A percentile compares a stretch with the other conserved stretches of the same genome.
These are phyloP conservation scores for Elsinoe perseae DNA, from an alignment of 2,329 filamentous ascomycete species.

Conservation along the genomic window DNA sequence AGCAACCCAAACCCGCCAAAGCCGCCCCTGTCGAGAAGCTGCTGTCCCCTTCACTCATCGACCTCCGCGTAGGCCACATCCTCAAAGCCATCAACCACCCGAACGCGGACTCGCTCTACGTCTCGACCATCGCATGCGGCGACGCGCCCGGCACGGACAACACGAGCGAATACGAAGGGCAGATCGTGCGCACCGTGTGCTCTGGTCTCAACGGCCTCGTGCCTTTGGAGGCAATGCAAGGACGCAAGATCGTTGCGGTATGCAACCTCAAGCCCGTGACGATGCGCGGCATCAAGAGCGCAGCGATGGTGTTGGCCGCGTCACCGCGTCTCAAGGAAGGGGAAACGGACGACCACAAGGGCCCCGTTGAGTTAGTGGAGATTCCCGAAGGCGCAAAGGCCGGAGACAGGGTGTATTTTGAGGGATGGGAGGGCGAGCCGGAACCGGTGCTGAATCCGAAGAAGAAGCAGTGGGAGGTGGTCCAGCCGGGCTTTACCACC, in stretches of 20 bases:
- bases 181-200: constrained; percentile 90
- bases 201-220: constrained; percentile 90
- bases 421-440: constrained; percentile 88
- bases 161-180: constrained; percentile 83
- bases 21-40: constrained; percentile 59
- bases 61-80: constrained; percentile 94
- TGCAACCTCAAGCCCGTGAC: constrained; percentile 99
- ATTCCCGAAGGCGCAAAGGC: constrained; percentile 72
- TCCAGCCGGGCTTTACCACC: constrained; percentile 94
- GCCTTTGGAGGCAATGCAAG: constrained; percentile 92
- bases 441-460: constrained; percentile 94
- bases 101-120: constrained; percentile 90
- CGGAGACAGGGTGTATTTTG: constrained; percentile 84
- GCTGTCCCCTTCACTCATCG: constrained; percentile 77
- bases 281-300: constrained; percentile 81
- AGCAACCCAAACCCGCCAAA: constrained; percentile 65
- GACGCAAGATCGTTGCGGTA: constrained; percentile 87
- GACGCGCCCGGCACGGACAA: constrained; percentile 80
- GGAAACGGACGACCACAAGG: constrained; percentile 75
- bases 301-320: constrained; percentile 89
- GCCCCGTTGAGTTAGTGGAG: constrained; percentile 83
- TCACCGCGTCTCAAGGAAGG: constrained; percentile 77
- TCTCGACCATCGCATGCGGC: constrained; percentile 91
- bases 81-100: constrained; percentile 93
- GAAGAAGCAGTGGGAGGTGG: constrained; percentile 98